Evolutionary conservation across 2,329 filamentous ascomycete genomes (phyloP).

Genomic region (Calonectria fujianensis): DNA sequence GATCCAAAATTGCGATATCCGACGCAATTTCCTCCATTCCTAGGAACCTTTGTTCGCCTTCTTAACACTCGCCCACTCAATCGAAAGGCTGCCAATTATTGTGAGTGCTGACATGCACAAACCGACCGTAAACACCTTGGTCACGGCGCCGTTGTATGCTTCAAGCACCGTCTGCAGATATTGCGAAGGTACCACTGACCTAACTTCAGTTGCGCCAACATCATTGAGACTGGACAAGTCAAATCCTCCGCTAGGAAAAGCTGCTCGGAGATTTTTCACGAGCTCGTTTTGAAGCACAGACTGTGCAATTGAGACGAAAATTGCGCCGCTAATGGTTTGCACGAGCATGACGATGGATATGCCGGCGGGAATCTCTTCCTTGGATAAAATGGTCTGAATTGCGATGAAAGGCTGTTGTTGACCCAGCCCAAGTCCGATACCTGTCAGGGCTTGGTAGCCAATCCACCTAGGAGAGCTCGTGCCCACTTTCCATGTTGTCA

Average conservation of each 20-base stretch:
- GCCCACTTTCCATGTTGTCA: constrained; percentile 63
- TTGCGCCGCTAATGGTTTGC: constrained; percentile 63
- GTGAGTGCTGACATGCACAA: constrained; percentile 22
- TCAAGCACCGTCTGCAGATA: constrained; percentile 2
- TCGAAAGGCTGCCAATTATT: constrained; percentile 6
- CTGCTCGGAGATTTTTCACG: constrained; percentile 46
- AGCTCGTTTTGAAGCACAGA: constrained; percentile 70
- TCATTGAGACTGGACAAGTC: not conserved
- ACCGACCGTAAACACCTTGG: constrained; percentile 18
- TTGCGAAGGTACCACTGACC: constrained; percentile 5
- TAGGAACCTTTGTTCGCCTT: not conserved
- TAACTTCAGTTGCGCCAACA: not conserved
- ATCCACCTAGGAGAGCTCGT: constrained; percentile 63
- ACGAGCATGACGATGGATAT: constrained; percentile 58
- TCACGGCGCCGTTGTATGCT: constrained; percentile 23
- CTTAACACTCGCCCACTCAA: constrained; percentile 26
- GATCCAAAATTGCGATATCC: not conserved
- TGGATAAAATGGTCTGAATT: constrained; percentile 59
- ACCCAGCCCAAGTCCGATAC: constrained; percentile 62
- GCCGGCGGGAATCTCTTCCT: constrained; percentile 57
- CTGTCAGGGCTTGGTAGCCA: constrained; percentile 63
- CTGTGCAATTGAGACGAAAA: constrained; percentile 70
- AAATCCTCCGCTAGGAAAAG: not conserved
- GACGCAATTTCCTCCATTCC: not conserved
- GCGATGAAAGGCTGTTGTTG: constrained; percentile 69